Evolutionary conservation across 306 rosid species (phyloP), one percentile per base, ranked within the genome.

Genomic region (Quercus gilva): DNA sequence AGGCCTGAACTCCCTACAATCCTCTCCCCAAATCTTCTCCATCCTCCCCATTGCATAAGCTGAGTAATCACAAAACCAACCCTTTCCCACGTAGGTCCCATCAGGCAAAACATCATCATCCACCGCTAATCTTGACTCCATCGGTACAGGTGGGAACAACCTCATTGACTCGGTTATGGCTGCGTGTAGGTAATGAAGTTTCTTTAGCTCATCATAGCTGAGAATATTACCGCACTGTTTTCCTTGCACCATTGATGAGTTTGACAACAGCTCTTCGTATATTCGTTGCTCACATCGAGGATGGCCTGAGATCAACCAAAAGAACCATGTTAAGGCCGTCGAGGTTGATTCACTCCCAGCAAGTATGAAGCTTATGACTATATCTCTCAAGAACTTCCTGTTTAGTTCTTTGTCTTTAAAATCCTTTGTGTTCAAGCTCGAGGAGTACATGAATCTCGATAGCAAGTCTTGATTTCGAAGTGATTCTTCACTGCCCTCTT

Each of bases 41-140:
- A 71, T 73, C 55, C 85, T 82, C 4, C 76, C 82, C 82, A 77
- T 73, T 6, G 76, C 85, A 49, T 82, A 82, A 57, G 81, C 78
- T 8, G 63, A 72, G 69, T 82, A 82, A 20, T 72, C 60, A 10
- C 71, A 76, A 56, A 74, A 73, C 82, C 79, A 78, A 4, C 82
- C 74, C 52, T 45, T 78, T 7, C 65, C 26, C 33, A 83, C 79
- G 11, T 3, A 45, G 17, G 68, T 78, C 71, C 86, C 83, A 29
- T 82, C 85, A 0, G 79, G 85, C 52, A 63, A 20, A 28, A 82
- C 85, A 37, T 82, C 82, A 56, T 77, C 82, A 6, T 33, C 23
- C 61, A 76, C 74, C 29, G 73, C 26, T 35, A 71, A 33, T 63
- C 81, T 76, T 10, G 78, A 76, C 20, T 82, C 29, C 12, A 61